Conservation (phyloP, 768 basidiomycete genomes). For the Termitomyces bulborhizus region DNA sequence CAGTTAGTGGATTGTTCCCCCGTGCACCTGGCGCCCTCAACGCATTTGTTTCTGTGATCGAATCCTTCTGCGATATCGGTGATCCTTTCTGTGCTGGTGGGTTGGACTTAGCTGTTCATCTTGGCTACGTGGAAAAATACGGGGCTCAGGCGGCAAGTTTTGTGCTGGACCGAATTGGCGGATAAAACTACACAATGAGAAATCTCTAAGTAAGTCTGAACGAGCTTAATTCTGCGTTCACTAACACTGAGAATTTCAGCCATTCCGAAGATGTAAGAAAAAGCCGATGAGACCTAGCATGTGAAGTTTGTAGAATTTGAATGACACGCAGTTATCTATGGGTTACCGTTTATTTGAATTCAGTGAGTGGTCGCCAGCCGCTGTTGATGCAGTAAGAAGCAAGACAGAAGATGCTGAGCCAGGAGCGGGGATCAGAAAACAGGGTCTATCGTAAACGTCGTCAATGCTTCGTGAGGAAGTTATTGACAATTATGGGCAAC, state of each 20-base stretch:
- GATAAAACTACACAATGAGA: constrained; percentile 3
- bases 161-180: constrained; percentile 21
- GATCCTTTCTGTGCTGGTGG: constrained; percentile 26
- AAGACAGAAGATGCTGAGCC: too few species aligned
- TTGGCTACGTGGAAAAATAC: constrained; percentile 21
- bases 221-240: too few species aligned
- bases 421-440: too few species aligned
- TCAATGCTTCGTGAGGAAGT: too few species aligned
- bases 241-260: too few species aligned
- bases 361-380: too few species aligned
- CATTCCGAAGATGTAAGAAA: not conserved
- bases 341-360: not conserved
- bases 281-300: not conserved
- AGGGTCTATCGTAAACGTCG: too few species aligned
- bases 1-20: constrained; percentile 8
- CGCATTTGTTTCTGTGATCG: constrained; percentile 5
- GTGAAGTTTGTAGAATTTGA: not conserved
- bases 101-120: constrained; percentile 11
- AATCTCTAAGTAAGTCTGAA: not conserved
- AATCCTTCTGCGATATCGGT: constrained; percentile 20
- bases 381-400: too few species aligned
- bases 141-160: constrained; percentile 20
- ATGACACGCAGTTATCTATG: not conserved
- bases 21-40: constrained; percentile 6
- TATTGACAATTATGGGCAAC: too few species aligned